Conservation (phyloP, 1,284 basidiomycete species). For the Serendipita sp. region DNA sequence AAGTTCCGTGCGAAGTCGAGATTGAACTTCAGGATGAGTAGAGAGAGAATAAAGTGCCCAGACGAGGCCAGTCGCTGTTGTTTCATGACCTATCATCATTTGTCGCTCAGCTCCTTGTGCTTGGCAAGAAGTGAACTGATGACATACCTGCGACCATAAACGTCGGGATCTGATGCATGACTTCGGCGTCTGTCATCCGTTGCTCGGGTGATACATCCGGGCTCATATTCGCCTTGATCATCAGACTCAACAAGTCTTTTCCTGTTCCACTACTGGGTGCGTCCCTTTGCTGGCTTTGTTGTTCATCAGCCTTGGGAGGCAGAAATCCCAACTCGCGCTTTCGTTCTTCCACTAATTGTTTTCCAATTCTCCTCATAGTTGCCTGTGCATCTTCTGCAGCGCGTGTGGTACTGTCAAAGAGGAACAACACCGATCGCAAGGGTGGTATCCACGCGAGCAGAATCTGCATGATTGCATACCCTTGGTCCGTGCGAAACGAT, state of each 20-base stretch:
- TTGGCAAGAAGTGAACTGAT: background rate
- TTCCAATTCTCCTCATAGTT: slow-evolving; percentile 50
- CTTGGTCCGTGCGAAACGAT: background rate
- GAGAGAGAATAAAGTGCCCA: slow-evolving; percentile 54
- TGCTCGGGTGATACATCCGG: slow-evolving; percentile 43
- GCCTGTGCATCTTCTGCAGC: slow-evolving; percentile 41
- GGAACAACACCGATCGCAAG: slow-evolving; percentile 3
- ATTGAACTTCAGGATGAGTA: slow-evolving; percentile 40
- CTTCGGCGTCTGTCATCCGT: slow-evolving; percentile 55
- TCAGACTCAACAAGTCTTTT: slow-evolving; percentile 36
- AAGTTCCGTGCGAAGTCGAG: slow-evolving; percentile 20
- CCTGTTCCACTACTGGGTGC: slow-evolving; percentile 14
- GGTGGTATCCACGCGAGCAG: slow-evolving; percentile 38
- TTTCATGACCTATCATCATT: slow-evolving; percentile 44
- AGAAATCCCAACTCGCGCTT: slow-evolving; percentile 20
- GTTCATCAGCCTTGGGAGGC: slow-evolving; percentile 9
- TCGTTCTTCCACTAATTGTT: slow-evolving; percentile 29
- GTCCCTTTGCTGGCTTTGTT: slow-evolving; percentile 18
- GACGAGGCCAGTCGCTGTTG: slow-evolving; percentile 39
- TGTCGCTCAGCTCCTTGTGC: slow-evolving; percentile 13
- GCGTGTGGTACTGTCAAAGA: slow-evolving; percentile 28
- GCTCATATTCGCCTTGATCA: slow-evolving; percentile 54
- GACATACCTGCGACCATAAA: slow-evolving; percentile 21
- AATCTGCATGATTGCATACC: slow-evolving; percentile 37
- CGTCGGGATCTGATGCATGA: slow-evolving; percentile 50